Percentiles rank a stretch among this genome's conserved stretches.
Conservation (phyloP, 257 asterid genomes). For the Forsythia viridissima region DNA sequence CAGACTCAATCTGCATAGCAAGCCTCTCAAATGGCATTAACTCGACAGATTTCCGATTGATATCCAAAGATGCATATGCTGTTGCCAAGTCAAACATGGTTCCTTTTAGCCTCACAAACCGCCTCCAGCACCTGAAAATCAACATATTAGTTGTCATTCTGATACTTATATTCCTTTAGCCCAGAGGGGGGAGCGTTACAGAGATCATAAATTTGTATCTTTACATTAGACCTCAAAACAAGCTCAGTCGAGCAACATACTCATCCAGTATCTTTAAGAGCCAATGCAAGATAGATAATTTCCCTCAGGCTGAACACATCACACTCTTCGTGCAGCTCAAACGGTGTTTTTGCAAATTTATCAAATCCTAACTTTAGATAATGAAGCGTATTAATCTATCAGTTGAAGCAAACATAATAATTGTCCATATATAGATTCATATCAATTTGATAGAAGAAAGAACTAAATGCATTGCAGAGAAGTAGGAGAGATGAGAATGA, state of each 20-base stretch:
- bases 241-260: not conserved
- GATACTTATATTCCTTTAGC: not conserved
- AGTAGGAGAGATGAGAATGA: not conserved
- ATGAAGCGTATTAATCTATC: not conserved
- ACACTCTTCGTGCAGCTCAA: not conserved
- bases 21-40: conserved; percentile 27
- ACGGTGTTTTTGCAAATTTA: not conserved
- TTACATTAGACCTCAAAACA: not conserved
- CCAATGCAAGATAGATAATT: not conserved
- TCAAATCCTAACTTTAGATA: not conserved
- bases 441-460: not conserved
- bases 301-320: not conserved
- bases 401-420: not conserved
- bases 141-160: not conserved
- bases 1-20: conserved; percentile 25
- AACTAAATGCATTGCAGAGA: not conserved
- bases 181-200: not conserved
- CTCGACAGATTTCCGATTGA: conserved; percentile 15
- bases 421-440: not conserved
- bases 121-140: conserved; percentile 28
- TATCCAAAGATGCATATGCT: conserved; percentile 19
- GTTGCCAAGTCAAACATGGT: conserved; percentile 26
- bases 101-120: conserved; percentile 19
- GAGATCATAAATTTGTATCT: not conserved
- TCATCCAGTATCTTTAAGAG: not conserved